Evolutionary conservation across 2,329 filamentous ascomycete genomes (phyloP), one percentile per base, ranked within the genome.

Genomic region (Apiospora sp.): DNA sequence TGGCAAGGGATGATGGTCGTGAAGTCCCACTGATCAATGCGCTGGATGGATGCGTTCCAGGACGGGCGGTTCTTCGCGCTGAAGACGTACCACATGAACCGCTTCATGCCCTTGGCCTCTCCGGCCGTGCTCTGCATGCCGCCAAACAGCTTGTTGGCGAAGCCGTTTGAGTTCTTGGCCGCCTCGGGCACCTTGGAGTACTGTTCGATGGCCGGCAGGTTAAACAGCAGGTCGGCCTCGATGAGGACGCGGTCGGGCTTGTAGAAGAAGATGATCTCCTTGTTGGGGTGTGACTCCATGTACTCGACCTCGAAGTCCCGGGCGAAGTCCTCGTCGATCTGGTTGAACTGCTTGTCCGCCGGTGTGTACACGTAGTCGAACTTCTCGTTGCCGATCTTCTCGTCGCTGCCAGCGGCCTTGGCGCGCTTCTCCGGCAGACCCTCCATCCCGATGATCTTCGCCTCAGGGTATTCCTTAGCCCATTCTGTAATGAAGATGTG

Each of bases 401-500:
- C 85, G 76, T 90, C 88, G 75, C 86, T 83, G 75, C 86, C 83
- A 8, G 58, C 58, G 73, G 88, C 87, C 75, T 88, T 87, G 73
- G 89, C 88, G 54, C 96, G 92, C 85, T 98, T 97, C 83, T 95
- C 94, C 30, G 90, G 91, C 1, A 99, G 89, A 0, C 94, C 94
- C 78, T 96, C 92, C 0, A 94, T 93, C 0, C 92, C 96, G 78
- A 98, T 89, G 68, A 99, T 87, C 78, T 92, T 91, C 44, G 96
- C 95, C 58, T 88, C 82, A 0, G 96, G 95, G 81, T 90, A 98
- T 37, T 90, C 93, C 68, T 89, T 85, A 78, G 93, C 91, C 96
- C 96, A 99, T 68, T 94, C 87, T 0, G 93, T 92, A 71, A 99
- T 82, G 86, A 96, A 97, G 81, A 99, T 94, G 87, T 99, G 96